These are phyloP conservation scores for Bassia scoparia DNA, from an alignment of 148 eudicot genomes.

Conservation along the genomic window DNA sequence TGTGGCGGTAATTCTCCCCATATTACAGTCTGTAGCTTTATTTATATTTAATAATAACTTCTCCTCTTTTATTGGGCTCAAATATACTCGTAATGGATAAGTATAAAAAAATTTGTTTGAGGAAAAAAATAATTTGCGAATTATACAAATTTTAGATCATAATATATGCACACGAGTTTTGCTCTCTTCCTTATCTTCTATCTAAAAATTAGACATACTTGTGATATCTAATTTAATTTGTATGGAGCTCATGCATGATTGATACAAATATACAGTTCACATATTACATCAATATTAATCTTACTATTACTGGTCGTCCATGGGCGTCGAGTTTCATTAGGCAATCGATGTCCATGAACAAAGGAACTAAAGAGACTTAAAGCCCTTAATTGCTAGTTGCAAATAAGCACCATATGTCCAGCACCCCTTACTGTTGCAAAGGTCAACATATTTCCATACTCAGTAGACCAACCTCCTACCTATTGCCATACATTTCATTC, in stretches of 20 bases:
- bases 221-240: neutral
- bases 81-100: too few relatives aligned
- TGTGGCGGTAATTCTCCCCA: too few relatives aligned
- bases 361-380: conserved; percentile 79
- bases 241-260: neutral
- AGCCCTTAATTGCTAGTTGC: conserved; percentile 87
- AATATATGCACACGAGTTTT: too few relatives aligned
- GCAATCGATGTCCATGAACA: conserved; percentile 57
- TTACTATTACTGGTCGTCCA: conserved; percentile 35
- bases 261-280: neutral
- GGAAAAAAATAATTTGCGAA: too few relatives aligned
- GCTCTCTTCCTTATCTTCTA: too few relatives aligned
- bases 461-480: conserved; percentile 95
- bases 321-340: conserved; percentile 45
- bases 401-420: conserved; percentile 89
- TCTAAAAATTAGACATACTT: neutral
- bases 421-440: conserved; percentile 96
- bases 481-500: conserved; percentile 19
- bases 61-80: too few relatives aligned
- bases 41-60: too few relatives aligned
- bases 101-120: too few relatives aligned
- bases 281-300: neutral
- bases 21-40: too few relatives aligned
- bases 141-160: too few relatives aligned
- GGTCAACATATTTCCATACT: conserved; percentile 70